These are phyloP conservation scores for Aspergillus aculeatus DNA, from an alignment of 2,329 filamentous ascomycete species.

Conservation along the genomic window DNA sequence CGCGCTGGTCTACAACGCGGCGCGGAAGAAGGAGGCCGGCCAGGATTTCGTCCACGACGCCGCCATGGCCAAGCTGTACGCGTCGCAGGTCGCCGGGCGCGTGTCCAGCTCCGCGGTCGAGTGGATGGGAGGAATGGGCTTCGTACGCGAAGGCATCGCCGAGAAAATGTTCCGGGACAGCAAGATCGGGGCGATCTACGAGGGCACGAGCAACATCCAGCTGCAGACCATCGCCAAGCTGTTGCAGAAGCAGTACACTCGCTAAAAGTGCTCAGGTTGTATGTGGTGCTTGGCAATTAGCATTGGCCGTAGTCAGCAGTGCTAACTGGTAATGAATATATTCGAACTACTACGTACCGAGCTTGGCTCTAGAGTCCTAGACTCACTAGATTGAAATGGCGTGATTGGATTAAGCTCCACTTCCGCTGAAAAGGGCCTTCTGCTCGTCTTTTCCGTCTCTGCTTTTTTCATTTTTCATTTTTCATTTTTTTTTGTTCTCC, in stretches of 20 bases:
- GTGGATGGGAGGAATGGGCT: constrained; percentile 99
- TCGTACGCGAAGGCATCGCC: constrained; percentile 90
- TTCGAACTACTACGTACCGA: too few species aligned
- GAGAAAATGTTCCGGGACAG: constrained; percentile 98
- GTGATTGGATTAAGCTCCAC: too few species aligned
- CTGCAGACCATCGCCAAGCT: constrained; percentile 69
- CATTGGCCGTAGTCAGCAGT: too few species aligned
- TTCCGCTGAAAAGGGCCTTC: too few species aligned
- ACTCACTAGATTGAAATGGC: too few species aligned
- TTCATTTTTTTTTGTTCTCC: too few species aligned
- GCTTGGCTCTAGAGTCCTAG: too few species aligned
- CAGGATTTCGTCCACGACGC: constrained; percentile 94
- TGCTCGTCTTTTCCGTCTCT: too few species aligned
- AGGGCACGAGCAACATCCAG: constrained; percentile 72
- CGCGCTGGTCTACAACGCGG: constrained; percentile 91
- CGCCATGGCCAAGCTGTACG: constrained; percentile 96
- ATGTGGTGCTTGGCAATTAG: too few species aligned
- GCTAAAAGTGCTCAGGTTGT: constrained; percentile 33
- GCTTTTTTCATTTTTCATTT: too few species aligned
- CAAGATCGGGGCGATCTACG: constrained; percentile 98
- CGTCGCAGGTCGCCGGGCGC: constrained; percentile 85
- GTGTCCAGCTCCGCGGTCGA: constrained; percentile 86
- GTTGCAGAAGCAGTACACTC: constrained; percentile 67
- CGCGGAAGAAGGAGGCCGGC: constrained; percentile 96
- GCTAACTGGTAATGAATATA: too few species aligned